Percentiles rank a stretch among this genome's conserved stretches.
phyloP scores from a whole-genome alignment of 345 rosid species.

The Moricandia arvensis region DNA sequence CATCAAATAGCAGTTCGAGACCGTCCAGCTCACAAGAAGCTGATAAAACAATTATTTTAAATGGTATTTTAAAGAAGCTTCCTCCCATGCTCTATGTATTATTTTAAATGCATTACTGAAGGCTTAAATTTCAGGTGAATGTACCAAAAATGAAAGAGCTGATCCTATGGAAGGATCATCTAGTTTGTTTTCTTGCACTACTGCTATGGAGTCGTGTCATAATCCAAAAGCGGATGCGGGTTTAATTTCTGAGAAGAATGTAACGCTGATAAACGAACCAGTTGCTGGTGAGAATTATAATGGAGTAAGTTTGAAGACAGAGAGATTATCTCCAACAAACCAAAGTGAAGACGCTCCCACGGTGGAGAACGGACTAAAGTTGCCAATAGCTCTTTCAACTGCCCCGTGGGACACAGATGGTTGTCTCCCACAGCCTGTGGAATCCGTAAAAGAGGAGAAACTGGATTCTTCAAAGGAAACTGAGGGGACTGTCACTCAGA shows the following conservation, averaged over 20 bases:
- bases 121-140: conserved; percentile 13
- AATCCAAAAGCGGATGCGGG: not conserved
- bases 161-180: conserved; percentile 15
- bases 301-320: conserved; percentile 2
- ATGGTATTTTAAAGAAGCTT: conserved; percentile 10
- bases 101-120: conserved; percentile 1
- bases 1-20: conserved; percentile 7
- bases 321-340: conserved; percentile 11
- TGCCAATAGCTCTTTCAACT: not conserved
- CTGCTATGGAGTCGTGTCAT: conserved; percentile 2
- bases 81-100: not conserved
- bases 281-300: conserved; percentile 1
- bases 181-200: too few relatives aligned
- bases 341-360: conserved; percentile 20
- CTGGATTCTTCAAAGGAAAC: conserved; percentile 11
- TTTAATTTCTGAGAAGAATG: not conserved
- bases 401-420: not conserved
- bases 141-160: not conserved
- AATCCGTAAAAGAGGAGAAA: conserved; percentile 20
- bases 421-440: conserved; percentile 2
- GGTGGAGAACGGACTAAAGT: conserved; percentile 12
- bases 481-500: conserved; percentile 4
- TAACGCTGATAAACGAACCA: not conserved
- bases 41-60: not conserved
- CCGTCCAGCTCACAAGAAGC: not conserved